Evolutionary conservation across 371 early-diverging fungal species (phyloP), one percentile per base, ranked within the genome.

Genomic region (Dichotomocladium elegans): DNA sequence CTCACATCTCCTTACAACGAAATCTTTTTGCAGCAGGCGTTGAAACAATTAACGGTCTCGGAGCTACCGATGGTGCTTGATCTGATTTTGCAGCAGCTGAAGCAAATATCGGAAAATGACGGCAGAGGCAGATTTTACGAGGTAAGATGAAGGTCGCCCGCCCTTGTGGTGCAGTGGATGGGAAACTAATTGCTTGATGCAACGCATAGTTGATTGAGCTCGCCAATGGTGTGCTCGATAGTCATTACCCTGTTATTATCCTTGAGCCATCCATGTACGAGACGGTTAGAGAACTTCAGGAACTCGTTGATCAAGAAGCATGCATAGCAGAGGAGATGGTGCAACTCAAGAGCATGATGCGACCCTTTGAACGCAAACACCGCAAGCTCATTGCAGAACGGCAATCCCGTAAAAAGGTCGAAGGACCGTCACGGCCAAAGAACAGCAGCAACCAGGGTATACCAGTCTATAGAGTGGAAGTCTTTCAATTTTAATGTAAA

Each of bases 391-490:
- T 15, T 24, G 17, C 19, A 37, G 35, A 48, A 24, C 49, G 51
- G 45, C 15, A 49, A 45, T 41, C 42, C 33, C 33, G 26, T 29
- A 31, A 29, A 64, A 61, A 51, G 64, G 53, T n/a, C 69, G 62
- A 51, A 57, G 50, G 30, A 59, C 63, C 48, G 66, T 43, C n/a
- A 65, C 45, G 40, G 47, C 46, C 48, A 56, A 60, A 78, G 62
- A 64, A 69, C 47, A 73, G 79, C 69, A 65, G 80, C 24, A 79
- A 77, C 14, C 75, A 80, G 51, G 83, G 80, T 34, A 68, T 81
- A 52, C 80, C 80, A 27, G 77, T 74, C 33, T 83, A 83, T 69
- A 80, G 68, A 59, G 83, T 81, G 30, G 83, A 83, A 61, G 68
- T 77, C 26, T 74, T 83, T 57, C 75, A 70, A 47, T 64, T 80